These are phyloP conservation scores for Verticillium longisporum DNA, from an alignment of 2,329 filamentous ascomycete genomes.

Conservation along the genomic window DNA sequence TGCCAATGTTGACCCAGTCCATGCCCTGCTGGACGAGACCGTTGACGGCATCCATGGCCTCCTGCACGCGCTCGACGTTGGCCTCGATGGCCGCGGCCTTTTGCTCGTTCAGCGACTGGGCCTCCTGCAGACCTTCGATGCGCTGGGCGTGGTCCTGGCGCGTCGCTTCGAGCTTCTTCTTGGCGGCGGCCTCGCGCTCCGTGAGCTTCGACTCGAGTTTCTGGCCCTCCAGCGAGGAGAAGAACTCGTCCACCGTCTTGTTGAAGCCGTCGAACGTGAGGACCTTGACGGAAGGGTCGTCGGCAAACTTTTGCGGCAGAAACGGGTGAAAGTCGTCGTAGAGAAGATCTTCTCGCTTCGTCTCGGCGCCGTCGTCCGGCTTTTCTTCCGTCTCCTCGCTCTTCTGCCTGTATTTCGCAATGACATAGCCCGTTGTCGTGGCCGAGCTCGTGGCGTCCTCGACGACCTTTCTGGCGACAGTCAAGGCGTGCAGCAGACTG, in stretches of 20 bases:
- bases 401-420: conserved; percentile 56
- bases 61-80: conserved; percentile 84
- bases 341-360: conserved; percentile 46
- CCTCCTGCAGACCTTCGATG: conserved; percentile 74
- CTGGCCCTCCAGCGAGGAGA: conserved; percentile 91
- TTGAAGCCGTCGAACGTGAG: conserved; percentile 82
- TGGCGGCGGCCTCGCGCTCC: conserved; percentile 76
- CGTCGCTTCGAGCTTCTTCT: conserved; percentile 79
- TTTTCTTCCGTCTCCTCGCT: not conserved
- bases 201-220: conserved; percentile 77
- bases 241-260: conserved; percentile 91
- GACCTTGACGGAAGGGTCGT: conserved; percentile 58
- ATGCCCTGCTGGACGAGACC: conserved; percentile 88
- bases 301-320: conserved; percentile 69
- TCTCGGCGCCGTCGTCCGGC: conserved; percentile 12
- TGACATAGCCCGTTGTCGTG: conserved; percentile 74
- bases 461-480: conserved; percentile 64
- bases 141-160: conserved; percentile 77
- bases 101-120: conserved; percentile 74
- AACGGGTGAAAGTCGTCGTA: conserved; percentile 98
- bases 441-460: conserved; percentile 60
- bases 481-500: conserved; percentile 59
- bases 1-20: conserved; percentile 93
- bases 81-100: conserved; percentile 89
- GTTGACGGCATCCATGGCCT: conserved; percentile 88